Evolutionary conservation across 2,329 filamentous ascomycete species (phyloP).

Genomic region (Phyllosticta citriasiana): DNA sequence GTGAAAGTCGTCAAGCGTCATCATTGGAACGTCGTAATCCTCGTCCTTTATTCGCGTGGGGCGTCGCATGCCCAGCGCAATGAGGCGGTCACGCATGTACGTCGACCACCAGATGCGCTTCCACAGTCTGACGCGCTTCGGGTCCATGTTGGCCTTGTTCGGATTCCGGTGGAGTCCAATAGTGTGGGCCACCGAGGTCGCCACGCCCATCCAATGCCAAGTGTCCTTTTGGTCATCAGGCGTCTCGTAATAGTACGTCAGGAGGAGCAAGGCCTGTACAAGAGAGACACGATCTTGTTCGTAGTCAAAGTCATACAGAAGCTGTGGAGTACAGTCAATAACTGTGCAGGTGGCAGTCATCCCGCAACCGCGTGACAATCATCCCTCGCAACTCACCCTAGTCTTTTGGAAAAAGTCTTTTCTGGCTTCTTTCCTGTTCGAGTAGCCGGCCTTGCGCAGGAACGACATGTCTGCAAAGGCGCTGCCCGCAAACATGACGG

Average conservation of each 20-base stretch:
- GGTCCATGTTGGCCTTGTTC: constrained; percentile 63
- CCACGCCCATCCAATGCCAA: constrained; percentile 98
- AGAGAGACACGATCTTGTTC: constrained; percentile 81
- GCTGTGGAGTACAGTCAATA: constrained; percentile 33
- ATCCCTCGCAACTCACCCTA: constrained; percentile 47
- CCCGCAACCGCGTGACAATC: background rate
- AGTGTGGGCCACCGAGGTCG: constrained; percentile 83
- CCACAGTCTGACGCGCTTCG: constrained; percentile 69
- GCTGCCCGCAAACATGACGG: constrained; percentile 87
- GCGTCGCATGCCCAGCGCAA: constrained; percentile 86
- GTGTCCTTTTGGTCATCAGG: constrained; percentile 96
- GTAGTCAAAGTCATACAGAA: constrained; percentile 92
- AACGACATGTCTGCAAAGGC: constrained; percentile 77
- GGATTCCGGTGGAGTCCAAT: constrained; percentile 88
- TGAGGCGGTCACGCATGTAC: constrained; percentile 87
- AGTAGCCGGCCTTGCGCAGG: constrained; percentile 67
- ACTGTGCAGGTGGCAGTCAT: background rate
- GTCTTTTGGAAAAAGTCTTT: constrained; percentile 85
- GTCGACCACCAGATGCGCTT: constrained; percentile 98
- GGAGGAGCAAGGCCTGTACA: constrained; percentile 77
- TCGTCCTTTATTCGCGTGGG: constrained; percentile 88
- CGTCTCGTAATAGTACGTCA: constrained; percentile 98
- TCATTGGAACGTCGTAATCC: constrained; percentile 89
- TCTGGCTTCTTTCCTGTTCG: constrained; percentile 67
- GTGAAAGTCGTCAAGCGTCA: constrained; percentile 77